phyloP scores from a whole-genome alignment of 805 yeast genomes.

The Kazachstania viticola region DNA sequence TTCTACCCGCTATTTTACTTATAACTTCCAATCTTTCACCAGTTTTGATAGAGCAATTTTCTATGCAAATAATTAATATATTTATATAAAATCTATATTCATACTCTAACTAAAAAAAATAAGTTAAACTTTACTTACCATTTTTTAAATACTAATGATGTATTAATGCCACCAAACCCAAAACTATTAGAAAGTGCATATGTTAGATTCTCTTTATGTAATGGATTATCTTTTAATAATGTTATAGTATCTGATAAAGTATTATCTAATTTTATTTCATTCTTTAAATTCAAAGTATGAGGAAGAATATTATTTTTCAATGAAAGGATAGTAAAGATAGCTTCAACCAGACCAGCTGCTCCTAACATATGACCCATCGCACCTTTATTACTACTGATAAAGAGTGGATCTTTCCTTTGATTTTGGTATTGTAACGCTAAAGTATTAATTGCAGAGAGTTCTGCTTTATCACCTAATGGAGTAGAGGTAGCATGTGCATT shows the following conservation, averaged over 20 bases:
- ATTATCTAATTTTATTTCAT: constrained; percentile 4
- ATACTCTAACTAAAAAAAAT: background rate
- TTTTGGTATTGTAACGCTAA: constrained; percentile 15
- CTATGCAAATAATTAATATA: too few relatives aligned
- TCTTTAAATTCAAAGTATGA: constrained; percentile 64
- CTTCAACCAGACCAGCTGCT: constrained; percentile 92
- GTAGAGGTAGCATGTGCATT: constrained; percentile 98
- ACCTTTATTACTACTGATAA: constrained; percentile 78
- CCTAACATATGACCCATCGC: constrained; percentile 91
- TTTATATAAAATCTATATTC: background rate
- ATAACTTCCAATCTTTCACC: too few relatives aligned
- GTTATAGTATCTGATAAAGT: constrained; percentile 31
- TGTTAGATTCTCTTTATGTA: constrained; percentile 29
- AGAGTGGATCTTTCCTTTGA: constrained; percentile 16
- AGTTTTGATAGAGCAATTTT: too few relatives aligned
- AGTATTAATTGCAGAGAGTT: constrained; percentile 55
- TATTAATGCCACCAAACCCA: constrained; percentile 96
- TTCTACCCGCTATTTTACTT: too few relatives aligned
- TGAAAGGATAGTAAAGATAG: constrained; percentile 67
- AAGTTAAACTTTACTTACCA: too few relatives aligned
- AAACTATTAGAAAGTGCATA: constrained; percentile 80
- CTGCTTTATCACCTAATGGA: constrained; percentile 78
- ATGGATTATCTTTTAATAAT: constrained; percentile 43
- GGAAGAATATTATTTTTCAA: constrained; percentile 50
- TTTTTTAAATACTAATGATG: constrained; percentile 49